A percentile compares a stretch with the other conserved stretches of the same genome.
Conservation (phyloP, 1,139 yeast species). For the Nakaseomyces sp. region DNA sequence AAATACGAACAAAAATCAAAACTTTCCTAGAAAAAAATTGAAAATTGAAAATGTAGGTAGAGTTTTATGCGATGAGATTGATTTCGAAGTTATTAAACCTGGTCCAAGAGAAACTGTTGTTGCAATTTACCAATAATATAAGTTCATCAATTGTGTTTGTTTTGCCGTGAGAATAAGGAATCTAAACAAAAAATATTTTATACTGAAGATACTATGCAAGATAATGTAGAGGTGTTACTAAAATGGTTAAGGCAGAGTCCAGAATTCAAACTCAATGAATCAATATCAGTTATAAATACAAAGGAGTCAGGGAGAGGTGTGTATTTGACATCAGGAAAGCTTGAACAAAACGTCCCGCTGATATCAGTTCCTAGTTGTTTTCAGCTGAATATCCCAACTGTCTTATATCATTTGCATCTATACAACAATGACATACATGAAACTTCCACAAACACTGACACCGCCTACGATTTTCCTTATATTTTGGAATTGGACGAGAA, state of each 20-base stretch:
- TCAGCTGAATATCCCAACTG: constrained; percentile 54
- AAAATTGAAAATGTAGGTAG: no score
- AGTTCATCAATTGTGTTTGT: no score
- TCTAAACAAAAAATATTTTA: no score
- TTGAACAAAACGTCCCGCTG: constrained; percentile 39
- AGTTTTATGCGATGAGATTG: constrained; percentile 4
- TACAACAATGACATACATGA: background rate
- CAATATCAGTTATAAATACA: constrained; percentile 30
- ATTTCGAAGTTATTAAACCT: no score
- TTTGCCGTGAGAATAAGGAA: no score
- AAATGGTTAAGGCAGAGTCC: constrained; percentile 21
- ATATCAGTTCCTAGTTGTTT: constrained; percentile 50
- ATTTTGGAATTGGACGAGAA: constrained; percentile 24
- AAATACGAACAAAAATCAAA: background rate
- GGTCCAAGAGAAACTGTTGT: no score
- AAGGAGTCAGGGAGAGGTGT: constrained; percentile 58
- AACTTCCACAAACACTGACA: background rate
- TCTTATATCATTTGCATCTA: constrained; percentile 36
- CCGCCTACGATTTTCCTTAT: background rate
- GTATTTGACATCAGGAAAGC: constrained; percentile 32
- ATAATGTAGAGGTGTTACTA: constrained; percentile 12
- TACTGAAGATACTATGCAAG: constrained; percentile 15
- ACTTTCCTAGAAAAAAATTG: no score
- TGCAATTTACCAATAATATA: no score
- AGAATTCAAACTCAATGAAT: constrained; percentile 15